Base-by-base conservation (phyloP, 495 filamentous ascomycete genomes). In the Xylaria longipes region DNA sequence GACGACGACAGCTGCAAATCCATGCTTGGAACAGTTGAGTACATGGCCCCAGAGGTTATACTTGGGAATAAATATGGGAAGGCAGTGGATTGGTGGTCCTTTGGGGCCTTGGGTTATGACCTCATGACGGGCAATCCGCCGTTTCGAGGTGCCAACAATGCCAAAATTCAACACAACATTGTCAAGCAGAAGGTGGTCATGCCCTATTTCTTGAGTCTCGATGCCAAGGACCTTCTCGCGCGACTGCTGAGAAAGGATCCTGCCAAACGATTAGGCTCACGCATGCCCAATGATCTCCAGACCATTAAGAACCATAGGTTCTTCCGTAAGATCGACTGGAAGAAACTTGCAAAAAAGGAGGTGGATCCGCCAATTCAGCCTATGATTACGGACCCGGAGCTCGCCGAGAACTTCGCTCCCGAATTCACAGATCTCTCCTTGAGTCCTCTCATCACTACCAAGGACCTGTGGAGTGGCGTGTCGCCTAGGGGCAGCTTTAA, bases 21-120 rank as follows among this genome's bases (percentile, higher is more conserved):
- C 48, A 87, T 94, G 73, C 91, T 97, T 15, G 96, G 96, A 70
- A 99, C 96, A 2, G 89, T 97, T 73, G 96, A 98, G 75, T 99
- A 98, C 87, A 98, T 98, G 97, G 96, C 96, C 0, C 96, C 96
- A 5, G 96, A 99, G 83, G 91, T 99, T 46, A 90, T 99, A 74
- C 86, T 86, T 54, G 93, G 93, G 71, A 88, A 92, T 71, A 89
- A 89, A 74, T 99, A 99, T 80, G 94, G 94, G 79, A 94, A 93
- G 79, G 91, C 93, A 20, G 97, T 97, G 45, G 96, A 99, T 84
- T 99, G 95, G 95, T 99, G 96, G 96, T 97, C 95, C 5, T 90
- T 99, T 39, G 96, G 97, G 31, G 94, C 95, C 25, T 84, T 99
- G 45, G 94, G 93, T 57, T 95, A 89, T 79, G 96, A 99, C 79